Evolutionary conservation across 768 basidiomycete species (phyloP), one percentile per base, ranked within the genome.

Genomic region (Pleurotus pulmonarius): DNA sequence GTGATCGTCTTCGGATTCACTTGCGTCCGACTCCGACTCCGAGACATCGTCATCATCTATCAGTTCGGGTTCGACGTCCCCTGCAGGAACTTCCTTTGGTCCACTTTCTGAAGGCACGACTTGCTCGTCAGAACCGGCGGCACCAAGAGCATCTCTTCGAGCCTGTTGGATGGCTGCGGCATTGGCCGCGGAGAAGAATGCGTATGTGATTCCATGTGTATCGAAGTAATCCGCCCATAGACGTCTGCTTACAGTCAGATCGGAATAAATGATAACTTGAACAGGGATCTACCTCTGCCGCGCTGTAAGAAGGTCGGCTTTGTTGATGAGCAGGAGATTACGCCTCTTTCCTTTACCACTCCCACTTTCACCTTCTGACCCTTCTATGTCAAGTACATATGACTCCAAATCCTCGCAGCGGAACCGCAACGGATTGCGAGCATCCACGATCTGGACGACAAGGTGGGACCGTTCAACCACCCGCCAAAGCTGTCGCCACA

Each of bases 401-500:
- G 78, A 72, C 61, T 95, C 91, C 44, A 99, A 73, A 70, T 98
- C 96, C 59, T 94, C 90, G 49, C 95, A 98, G 18, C 94, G 85
- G 67, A 98, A 98, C 25, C 85, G 78, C 7, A 97, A 77, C 1
- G 97, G 96, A 74, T 97, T 98, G 39, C 97, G 86, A 5, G 94
- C 94, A 66, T 99, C 97, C 51, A 97, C 91, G 49, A 99, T 96
- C 70, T 98, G 94, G 2, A 98, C 90, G 29, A 98, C 73, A 20
- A 99, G 83, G 63, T 97, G 92, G 1, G 96, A 97, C 18, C 94
- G 83, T 73, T 99, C 97, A 7, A 97, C 73, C 1, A 98, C 97
- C 51, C 97, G 81, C 97, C 97, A 99, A 6, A 99, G 81, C 65
- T 99, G 97, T 43, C 97, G 79, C 96, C 97, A 98, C 11, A 53